Evolutionary conservation across 2,329 filamentous ascomycete species (phyloP), one percentile per base, ranked within the genome.

Genomic region (Diaporthe aspalathi): DNA sequence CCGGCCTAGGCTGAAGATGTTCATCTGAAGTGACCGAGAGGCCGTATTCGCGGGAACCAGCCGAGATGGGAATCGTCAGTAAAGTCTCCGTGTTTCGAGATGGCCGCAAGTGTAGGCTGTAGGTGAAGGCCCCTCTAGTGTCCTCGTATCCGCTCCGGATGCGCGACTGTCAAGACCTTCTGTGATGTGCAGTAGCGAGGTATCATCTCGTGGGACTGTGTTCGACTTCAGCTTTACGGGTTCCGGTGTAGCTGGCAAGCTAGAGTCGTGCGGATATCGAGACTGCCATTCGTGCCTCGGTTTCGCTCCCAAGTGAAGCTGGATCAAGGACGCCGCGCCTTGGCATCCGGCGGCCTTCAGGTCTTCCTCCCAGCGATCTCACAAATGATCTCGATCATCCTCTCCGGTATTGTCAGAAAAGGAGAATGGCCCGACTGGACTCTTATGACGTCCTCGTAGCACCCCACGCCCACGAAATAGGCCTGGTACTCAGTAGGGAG

Each of bases 371-470:
- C 53, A n/a, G 52, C 60, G 32, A 71, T 47, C 32, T 45, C 47
- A 16, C 17, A 47, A 12, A 71, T 68, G 35, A 68, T 68, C 32
- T 71, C 53, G 29, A 57, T 22, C 49, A 72, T 50, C 12, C n/a
- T 69, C 16, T 69, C 56, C 29, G 56, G 66, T 27, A 57, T 52
- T 20, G 24, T 49, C 29, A 56, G n/a, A n/a, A 72, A 72, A 2
- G 66, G 70, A 7, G 63, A 69, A 35, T 72, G 66, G 2, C 70
- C 66, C 35, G 43, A 65, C 43, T 67, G 56, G 32, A 69, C n/a
- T 35, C 40, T 67, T 12, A 69, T 50, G 66, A 69, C 66, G 47
- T 72, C 49, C 17, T 70, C 67, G 20, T 69, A 72, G 8, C 43
- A 38, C 2, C 56, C 66, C 17, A 35, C 67, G 12, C 54, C 49